Base-by-base conservation (phyloP, 164 flowering plant genomes). In the Umbilicus rupestris region DNA sequence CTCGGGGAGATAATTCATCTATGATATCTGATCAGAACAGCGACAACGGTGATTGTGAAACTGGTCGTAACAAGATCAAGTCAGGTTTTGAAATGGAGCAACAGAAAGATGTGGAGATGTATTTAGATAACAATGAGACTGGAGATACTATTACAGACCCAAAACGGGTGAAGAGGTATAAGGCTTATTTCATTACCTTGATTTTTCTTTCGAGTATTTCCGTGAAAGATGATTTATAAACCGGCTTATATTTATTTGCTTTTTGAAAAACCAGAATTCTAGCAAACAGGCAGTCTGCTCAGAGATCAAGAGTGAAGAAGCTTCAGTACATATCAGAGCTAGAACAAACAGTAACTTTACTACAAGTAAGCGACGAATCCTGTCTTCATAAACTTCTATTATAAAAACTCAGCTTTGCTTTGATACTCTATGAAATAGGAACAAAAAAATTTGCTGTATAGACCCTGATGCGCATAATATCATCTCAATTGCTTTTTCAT, bases 231-330 rank as follows among this genome's bases (percentile, higher is more conserved):
- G 24, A 49, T 68, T 31, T 26, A 19, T 29, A 17, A 62, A 62
- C 19, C 44, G 28, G 65, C 41, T 33, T 3, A 33, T 33, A 33
- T 6, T 10, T 26, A 15, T 24, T n/a, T 20, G 20, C 7, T 17
- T 11, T 19, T 17, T 20, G 29, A 52, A 35, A 44, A 7, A n/a
- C 52, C 63, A 89, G 92, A 75, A 89, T 89, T 28, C 71, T 89
- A 77, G 92, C 96, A 7, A 89, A 89, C 63, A 66, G 90, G 65
- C 96, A 89, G 73, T 89, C 92, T 0, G 96, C 96, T 0, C 96
- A 87, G 64, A 76, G 96, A 71, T 89, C 92, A 41, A 75, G 96
- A 47, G 96, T 89, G 71, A 80, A 90, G 82, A 89, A 89, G 74
- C 78, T 87, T 39, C 96, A 89, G 62, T 89, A 89, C 80, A 84